Base-by-base conservation (phyloP, 2,329 filamentous ascomycete genomes). In the Talaromyces amestolkiae region DNA sequence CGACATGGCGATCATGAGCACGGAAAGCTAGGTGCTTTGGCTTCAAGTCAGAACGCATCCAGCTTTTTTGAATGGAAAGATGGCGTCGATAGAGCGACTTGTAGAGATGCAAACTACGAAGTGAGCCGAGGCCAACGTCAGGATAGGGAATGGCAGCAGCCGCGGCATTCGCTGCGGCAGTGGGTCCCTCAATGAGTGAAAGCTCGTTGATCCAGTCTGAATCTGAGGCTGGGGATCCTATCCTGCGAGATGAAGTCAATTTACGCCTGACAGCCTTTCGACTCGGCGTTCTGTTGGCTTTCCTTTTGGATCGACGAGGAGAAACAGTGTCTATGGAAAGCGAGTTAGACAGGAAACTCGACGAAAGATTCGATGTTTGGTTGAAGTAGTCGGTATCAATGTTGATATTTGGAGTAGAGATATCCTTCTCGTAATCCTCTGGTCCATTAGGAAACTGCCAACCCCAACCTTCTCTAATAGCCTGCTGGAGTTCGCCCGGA, bases 61-160 rank as follows among this genome's bases (percentile, higher is more conserved):
- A 99, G 74, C 90, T 93, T 75, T 91, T 89, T 56, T 91, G 89
- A 69, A 99, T 96, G 78, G 95, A 89, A 77, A 95, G 87, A 75
- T 98, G 93, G 10, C 95, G 89, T 68, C 94, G 92, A 75, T 98
- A 99, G 5, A 99, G 85, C 0, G 94, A 96, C 77, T 99, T 99
- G 85, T 92, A 98, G 1, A 99, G 86, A 77, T 98, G 95, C 66
- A 98, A 86, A 71, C 90, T 90, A 54, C 91, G 88, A 39, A 99
- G 81, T 71, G 88, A 91, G 3, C 91, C 82, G 4, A 98, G 78
- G 13, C 93, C 93, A 47, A 96, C 82, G 51, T 90, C 85, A 7
- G 93, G 93, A 72, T 94, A 90, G 1, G 92, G 91, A 15, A 97
- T 88, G 10, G 92, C 91, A 37, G 88, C 76, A 3, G 89, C 89